These are phyloP conservation scores for Alloascoidea hylecoeti DNA, from an alignment of 805 yeast genomes.

Conservation along the genomic window DNA sequence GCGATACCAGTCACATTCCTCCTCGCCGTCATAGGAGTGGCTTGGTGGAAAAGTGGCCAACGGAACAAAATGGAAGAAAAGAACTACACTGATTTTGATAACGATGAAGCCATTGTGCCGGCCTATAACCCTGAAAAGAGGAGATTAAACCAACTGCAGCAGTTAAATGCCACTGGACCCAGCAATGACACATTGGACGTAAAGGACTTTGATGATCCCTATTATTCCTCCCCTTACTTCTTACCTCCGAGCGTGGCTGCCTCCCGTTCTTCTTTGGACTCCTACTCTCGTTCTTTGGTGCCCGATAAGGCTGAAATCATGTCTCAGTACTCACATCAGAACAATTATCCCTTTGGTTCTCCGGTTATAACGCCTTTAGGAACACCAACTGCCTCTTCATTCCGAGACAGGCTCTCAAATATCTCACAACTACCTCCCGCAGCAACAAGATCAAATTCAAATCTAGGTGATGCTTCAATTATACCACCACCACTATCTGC, in stretches of 20 bases:
- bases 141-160: too few relatives aligned
- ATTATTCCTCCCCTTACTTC: background rate
- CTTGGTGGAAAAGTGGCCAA: background rate
- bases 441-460: background rate
- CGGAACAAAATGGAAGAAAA: background rate
- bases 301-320: background rate
- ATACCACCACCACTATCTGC: too few relatives aligned
- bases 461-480: too few relatives aligned
- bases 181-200: background rate
- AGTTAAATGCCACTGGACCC: background rate
- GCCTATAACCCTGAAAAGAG: background rate
- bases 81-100: background rate
- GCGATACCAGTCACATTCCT: background rate
- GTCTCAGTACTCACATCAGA: too few relatives aligned
- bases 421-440: background rate
- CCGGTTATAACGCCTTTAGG: too few relatives aligned
- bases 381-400: too few relatives aligned
- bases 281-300: background rate
- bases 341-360: too few relatives aligned
- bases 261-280: conserved; percentile 1
- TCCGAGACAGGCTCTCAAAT: too few relatives aligned
- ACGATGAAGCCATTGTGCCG: background rate
- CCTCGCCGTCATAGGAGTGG: background rate
- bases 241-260: background rate
- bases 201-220: background rate